phyloP scores from a whole-genome alignment of 1,139 yeast genomes.

The Suhomyces ambrosiae region DNA sequence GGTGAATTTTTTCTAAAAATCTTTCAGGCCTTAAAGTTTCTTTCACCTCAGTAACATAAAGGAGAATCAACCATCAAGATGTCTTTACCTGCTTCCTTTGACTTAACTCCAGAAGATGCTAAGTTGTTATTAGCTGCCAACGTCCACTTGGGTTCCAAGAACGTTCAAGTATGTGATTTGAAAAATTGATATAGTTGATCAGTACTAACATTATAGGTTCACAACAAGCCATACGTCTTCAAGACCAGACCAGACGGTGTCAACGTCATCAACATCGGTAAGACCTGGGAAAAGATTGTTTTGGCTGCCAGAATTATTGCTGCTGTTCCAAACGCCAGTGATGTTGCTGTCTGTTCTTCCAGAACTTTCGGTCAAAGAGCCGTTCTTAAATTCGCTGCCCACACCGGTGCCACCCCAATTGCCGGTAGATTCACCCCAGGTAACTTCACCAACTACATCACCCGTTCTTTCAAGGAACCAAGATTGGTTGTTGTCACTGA shows the following conservation, averaged over 20 bases:
- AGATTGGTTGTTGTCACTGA: slow-evolving; percentile 98
- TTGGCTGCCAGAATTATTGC: slow-evolving; percentile 99
- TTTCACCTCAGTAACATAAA: slow-evolving; percentile 13
- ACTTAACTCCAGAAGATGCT: slow-evolving; percentile 97
- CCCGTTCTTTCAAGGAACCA: slow-evolving; percentile 99
- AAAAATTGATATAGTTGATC: neutral
- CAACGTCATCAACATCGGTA: slow-evolving; percentile 95
- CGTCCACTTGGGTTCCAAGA: slow-evolving; percentile 99
- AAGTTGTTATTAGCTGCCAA: slow-evolving; percentile 99
- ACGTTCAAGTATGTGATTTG: slow-evolving; percentile 83
- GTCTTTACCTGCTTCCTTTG: slow-evolving; percentile 91
- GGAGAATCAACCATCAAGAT: slow-evolving; percentile 37
- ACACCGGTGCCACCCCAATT: slow-evolving; percentile 99
- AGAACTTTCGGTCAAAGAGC: slow-evolving; percentile 99
- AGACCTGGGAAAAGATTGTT: slow-evolving; percentile 99
- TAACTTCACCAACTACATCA: slow-evolving; percentile 99
- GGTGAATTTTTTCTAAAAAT: slow-evolving; percentile 14
- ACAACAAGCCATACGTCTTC: slow-evolving; percentile 99
- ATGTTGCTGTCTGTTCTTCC: slow-evolving; percentile 98
- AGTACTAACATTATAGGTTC: slow-evolving; percentile 67
- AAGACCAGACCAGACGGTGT: slow-evolving; percentile 99
- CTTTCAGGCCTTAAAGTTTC: slow-evolving; percentile 15
- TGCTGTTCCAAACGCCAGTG: slow-evolving; percentile 98
- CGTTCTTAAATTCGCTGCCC: slow-evolving; percentile 98
- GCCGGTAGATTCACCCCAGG: slow-evolving; percentile 99